A percentile compares a stretch with the other conserved stretches of the same genome.
These are phyloP conservation scores for Suillus variegatus DNA, from an alignment of 768 basidiomycete species.

Conservation along the genomic window DNA sequence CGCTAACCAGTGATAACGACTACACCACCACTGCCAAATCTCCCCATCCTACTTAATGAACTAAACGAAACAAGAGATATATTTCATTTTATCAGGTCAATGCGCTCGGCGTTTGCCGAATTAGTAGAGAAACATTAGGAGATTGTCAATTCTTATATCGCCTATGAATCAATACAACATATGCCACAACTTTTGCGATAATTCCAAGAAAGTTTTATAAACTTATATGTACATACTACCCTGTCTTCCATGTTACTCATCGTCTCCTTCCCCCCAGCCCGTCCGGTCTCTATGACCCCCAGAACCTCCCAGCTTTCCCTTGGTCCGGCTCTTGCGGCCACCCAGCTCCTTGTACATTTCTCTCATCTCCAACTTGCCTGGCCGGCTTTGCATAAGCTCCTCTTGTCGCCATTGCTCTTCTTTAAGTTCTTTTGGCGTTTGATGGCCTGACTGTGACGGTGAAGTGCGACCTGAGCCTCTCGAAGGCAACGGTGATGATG, in stretches of 20 bases:
- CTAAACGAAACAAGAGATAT: conserved; percentile 74
- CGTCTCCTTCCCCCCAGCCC: conserved; percentile 60
- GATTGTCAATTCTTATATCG: not conserved
- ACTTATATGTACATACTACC: not conserved
- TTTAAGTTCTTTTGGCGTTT: conserved; percentile 75
- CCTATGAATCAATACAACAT: not conserved
- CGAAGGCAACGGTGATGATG: conserved; percentile 38
- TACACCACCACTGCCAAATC: conserved; percentile 64
- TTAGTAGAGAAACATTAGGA: conserved; percentile 14
- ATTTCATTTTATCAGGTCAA: conserved; percentile 67
- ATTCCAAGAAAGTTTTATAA: not conserved
- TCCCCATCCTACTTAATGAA: conserved; percentile 67
- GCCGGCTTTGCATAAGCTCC: conserved; percentile 47
- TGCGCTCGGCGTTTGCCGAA: conserved; percentile 55
- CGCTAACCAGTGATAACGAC: conserved; percentile 68
- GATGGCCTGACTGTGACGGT: conserved; percentile 58
- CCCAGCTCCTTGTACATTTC: conserved; percentile 90
- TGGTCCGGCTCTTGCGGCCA: conserved; percentile 76
- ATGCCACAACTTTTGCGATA: not conserved
- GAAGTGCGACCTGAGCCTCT: conserved; percentile 51
- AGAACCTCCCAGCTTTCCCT: conserved; percentile 70
- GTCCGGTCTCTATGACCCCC: conserved; percentile 73
- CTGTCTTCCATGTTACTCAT: conserved; percentile 4
- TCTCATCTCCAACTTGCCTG: conserved; percentile 83
- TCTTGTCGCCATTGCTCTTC: conserved; percentile 74